phyloP scores from a whole-genome alignment of 2,329 filamentous ascomycete species.

The Lachnum nothofagi region DNA sequence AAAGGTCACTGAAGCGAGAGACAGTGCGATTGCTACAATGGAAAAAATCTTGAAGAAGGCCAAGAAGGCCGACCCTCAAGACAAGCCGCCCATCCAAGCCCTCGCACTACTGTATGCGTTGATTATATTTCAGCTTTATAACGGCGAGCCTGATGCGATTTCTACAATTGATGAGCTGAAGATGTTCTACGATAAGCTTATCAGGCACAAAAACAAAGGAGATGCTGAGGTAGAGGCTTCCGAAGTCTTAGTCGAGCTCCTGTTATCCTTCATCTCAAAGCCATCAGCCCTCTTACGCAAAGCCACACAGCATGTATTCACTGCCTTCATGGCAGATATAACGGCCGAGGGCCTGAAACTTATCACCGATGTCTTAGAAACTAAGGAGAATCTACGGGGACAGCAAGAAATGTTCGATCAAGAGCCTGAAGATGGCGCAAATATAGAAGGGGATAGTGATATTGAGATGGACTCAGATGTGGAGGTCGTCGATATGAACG shows the following conservation, averaged over 20 bases:
- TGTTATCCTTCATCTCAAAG: slow-evolving; percentile 84
- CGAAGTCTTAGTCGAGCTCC: slow-evolving; percentile 75
- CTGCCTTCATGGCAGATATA: slow-evolving; percentile 71
- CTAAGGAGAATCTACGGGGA: slow-evolving; percentile 75
- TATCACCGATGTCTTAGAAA: slow-evolving; percentile 63
- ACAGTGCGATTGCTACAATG: slow-evolving; percentile 49
- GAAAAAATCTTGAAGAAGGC: slow-evolving; percentile 46
- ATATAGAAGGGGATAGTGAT: slow-evolving; percentile 39
- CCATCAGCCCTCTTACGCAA: slow-evolving; percentile 80
- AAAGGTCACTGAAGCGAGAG: slow-evolving; percentile 48
- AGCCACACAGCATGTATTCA: slow-evolving; percentile 82
- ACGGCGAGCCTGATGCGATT: slow-evolving; percentile 80
- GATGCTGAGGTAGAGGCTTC: slow-evolving; percentile 53
- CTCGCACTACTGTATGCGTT: slow-evolving; percentile 79
- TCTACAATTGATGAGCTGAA: slow-evolving; percentile 78
- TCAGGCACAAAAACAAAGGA: slow-evolving; percentile 46
- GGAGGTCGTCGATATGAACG: slow-evolving; percentile 45
- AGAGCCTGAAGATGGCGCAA: slow-evolving; percentile 54
- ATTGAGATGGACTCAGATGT: slow-evolving; percentile 42
- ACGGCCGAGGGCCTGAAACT: slow-evolving; percentile 66
- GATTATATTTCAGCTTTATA: slow-evolving; percentile 82
- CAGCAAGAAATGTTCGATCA: slow-evolving; percentile 82
- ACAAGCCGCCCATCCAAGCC: slow-evolving; percentile 45
- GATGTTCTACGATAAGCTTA: slow-evolving; percentile 63
- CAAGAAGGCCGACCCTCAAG: slow-evolving; percentile 32